Percentiles rank a stretch among this genome's conserved stretches.
These are phyloP conservation scores for Pythium sukuiense DNA, from an alignment of 352 stramenopile genomes.

Conservation along the genomic window DNA sequence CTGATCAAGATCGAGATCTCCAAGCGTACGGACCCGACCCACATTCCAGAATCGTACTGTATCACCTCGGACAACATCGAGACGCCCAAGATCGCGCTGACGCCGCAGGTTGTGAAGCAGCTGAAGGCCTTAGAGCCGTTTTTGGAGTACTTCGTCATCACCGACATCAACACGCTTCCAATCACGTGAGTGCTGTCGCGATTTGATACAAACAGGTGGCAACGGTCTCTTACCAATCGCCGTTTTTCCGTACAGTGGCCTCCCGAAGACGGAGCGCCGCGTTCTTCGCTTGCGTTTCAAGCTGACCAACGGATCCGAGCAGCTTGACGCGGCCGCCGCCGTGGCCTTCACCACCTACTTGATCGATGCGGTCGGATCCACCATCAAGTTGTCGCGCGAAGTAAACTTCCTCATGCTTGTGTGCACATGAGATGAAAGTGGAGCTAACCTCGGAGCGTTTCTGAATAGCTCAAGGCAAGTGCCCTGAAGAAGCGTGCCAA, in stretches of 20 bases:
- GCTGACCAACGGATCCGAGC: slow-evolving; percentile 56
- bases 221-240: neutral
- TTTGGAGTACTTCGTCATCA: slow-evolving; percentile 77
- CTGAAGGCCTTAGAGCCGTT: slow-evolving; percentile 67
- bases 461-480: slow-evolving; percentile 64
- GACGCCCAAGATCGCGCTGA: slow-evolving; percentile 57
- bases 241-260: slow-evolving; percentile 37
- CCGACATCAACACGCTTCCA: slow-evolving; percentile 65
- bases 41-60: slow-evolving; percentile 63
- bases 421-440: neutral
- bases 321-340: slow-evolving; percentile 50
- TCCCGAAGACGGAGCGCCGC: slow-evolving; percentile 62
- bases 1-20: slow-evolving; percentile 54
- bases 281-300: slow-evolving; percentile 68
- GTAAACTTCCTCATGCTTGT: slow-evolving; percentile 29
- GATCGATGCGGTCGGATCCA: slow-evolving; percentile 64
- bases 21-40: slow-evolving; percentile 59
- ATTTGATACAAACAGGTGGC: neutral
- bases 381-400: slow-evolving; percentile 76
- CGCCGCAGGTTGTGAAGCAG: slow-evolving; percentile 49
- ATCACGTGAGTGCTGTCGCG: slow-evolving; percentile 47
- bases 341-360: slow-evolving; percentile 50
- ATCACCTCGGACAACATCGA: slow-evolving; percentile 65
- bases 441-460: neutral
- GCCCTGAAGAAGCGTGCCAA: slow-evolving; percentile 77